Conservation (phyloP, 345 rosid species). For the Punica granatum region DNA sequence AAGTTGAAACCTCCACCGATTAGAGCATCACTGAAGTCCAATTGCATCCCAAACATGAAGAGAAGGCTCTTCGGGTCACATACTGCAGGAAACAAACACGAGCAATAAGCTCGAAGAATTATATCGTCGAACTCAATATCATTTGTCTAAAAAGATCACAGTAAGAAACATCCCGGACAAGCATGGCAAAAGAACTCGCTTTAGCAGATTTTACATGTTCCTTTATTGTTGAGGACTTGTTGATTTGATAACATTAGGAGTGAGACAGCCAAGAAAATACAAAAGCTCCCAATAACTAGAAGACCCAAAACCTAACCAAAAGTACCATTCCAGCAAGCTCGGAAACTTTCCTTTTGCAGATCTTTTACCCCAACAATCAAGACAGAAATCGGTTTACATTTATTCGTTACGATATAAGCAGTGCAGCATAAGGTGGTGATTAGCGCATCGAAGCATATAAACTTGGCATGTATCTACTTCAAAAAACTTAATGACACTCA, state of each 20-base stretch:
- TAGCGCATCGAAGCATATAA: not conserved
- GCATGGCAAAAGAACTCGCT: not conserved
- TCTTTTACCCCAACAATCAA: not conserved
- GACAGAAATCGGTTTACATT: not conserved
- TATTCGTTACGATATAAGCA: not conserved
- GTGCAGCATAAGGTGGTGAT: not conserved
- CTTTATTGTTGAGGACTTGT: too few relatives aligned
- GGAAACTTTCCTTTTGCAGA: not conserved
- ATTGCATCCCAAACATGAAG: conserved; percentile 86
- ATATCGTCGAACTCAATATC: not conserved
- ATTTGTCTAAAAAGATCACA: not conserved
- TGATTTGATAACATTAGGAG: too few relatives aligned
- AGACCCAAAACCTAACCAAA: not conserved
- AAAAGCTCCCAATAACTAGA: not conserved
- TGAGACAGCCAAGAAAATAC: not conserved
- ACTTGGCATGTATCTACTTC: too few relatives aligned
- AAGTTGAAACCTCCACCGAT: conserved; percentile 97
- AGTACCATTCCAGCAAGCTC: not conserved
- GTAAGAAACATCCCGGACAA: not conserved
- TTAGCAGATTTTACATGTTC: too few relatives aligned
- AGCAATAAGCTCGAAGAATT: not conserved
- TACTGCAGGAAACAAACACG: conserved; percentile 41
- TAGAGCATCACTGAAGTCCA: conserved; percentile 90
- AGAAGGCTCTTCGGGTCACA: conserved; percentile 99
- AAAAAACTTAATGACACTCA: too few relatives aligned